Conservation (phyloP, 164 flowering plant genomes). For the Dillenia suffruticosa region DNA sequence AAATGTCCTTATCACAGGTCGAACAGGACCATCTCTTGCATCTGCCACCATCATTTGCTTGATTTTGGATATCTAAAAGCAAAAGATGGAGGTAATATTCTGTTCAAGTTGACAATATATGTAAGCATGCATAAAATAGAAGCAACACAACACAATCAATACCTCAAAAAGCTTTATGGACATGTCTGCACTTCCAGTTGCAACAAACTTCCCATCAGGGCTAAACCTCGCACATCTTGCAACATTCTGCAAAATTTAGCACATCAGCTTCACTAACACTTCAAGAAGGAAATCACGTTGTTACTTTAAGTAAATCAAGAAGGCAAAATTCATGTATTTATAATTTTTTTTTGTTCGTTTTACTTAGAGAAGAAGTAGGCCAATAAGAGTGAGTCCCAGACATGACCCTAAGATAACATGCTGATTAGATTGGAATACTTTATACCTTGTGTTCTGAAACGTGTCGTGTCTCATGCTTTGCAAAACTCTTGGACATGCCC, state of each 20-base stretch:
- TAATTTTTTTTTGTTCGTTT: no score
- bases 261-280: conserved; percentile 6
- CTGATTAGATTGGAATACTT: background rate
- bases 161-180: conserved; percentile 92
- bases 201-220: conserved; percentile 80
- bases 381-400: no score
- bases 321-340: background rate
- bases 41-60: conserved; percentile 91
- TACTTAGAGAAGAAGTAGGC: no score
- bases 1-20: conserved; percentile 78
- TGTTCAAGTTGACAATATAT: background rate
- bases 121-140: background rate
- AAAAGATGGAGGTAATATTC: background rate
- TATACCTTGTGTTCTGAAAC: conserved; percentile 85
- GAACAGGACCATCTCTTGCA: conserved; percentile 61
- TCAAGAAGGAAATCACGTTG: background rate
- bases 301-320: no score
- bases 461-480: conserved; percentile 80
- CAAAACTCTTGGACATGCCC: conserved; percentile 67
- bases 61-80: conserved; percentile 55
- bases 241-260: conserved; percentile 45
- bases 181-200: conserved; percentile 85
- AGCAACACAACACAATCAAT: conserved; percentile 8
- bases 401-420: background rate
- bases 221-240: conserved; percentile 92